These are phyloP conservation scores for Blastocystis sp. DNA, from an alignment of 352 stramenopile species.

Conservation along the genomic window DNA sequence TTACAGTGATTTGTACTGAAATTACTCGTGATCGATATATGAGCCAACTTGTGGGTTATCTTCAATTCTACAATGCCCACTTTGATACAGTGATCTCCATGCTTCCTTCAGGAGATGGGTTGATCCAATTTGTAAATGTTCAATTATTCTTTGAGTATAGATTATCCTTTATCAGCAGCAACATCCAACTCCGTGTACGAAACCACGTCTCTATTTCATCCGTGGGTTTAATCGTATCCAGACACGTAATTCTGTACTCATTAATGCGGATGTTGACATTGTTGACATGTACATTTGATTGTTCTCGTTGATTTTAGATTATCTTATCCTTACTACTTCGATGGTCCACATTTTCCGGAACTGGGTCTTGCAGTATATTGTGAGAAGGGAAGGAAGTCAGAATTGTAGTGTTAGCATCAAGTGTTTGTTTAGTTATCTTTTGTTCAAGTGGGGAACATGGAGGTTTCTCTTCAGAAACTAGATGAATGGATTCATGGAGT, in stretches of 20 bases:
- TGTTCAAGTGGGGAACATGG: constrained; percentile 17
- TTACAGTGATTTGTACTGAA: constrained; percentile 59
- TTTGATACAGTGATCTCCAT: constrained; percentile 64
- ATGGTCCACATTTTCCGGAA: constrained; percentile 64
- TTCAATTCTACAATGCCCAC: constrained; percentile 40
- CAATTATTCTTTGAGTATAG: neutral
- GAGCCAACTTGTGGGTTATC: constrained; percentile 32
- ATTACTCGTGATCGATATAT: constrained; percentile 34
- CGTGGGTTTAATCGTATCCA: constrained; percentile 50
- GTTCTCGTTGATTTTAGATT: constrained; percentile 24
- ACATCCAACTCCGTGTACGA: constrained; percentile 10
- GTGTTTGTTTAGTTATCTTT: neutral
- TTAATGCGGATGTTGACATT: constrained; percentile 42
- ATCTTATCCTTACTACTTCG: constrained; percentile 53
- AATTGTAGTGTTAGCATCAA: neutral
- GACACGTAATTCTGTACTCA: constrained; percentile 40
- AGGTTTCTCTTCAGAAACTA: constrained; percentile 73
- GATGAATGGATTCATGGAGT: constrained; percentile 91
- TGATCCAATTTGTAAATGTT: constrained; percentile 37
- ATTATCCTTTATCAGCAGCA: constrained; percentile 43
- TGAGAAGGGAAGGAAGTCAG: constrained; percentile 18
- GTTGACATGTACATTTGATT: neutral
- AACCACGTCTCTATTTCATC: constrained; percentile 60
- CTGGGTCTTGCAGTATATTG: constrained; percentile 63
- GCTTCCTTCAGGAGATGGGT: constrained; percentile 44